phyloP scores from a whole-genome alignment of 768 basidiomycete species.

The Agaricus bisporus region DNA sequence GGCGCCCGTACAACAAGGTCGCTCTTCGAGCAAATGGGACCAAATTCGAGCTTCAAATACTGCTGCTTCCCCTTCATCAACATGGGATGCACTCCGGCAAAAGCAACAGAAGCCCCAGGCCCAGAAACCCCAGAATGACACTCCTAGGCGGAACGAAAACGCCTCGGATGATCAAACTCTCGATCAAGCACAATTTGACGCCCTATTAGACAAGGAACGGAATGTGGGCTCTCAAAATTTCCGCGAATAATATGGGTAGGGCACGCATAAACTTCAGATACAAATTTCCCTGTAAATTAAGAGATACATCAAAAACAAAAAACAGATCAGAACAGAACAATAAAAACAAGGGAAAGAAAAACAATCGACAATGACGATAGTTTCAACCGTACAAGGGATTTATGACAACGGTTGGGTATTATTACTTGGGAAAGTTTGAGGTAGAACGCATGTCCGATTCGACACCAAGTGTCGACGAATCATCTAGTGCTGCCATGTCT shows the following conservation, averaged over 20 bases:
- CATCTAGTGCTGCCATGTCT: neutral
- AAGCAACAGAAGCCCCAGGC: slow-evolving; percentile 17
- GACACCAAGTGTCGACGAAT: neutral
- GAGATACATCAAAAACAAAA: neutral
- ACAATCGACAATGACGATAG: neutral
- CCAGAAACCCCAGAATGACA: slow-evolving; percentile 11
- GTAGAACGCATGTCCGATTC: slow-evolving; percentile 10
- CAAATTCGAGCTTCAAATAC: slow-evolving; percentile 54
- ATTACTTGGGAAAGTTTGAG: neutral
- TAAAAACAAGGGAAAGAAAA: too few species aligned
- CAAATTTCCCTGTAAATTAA: slow-evolving; percentile 3
- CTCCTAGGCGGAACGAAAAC: slow-evolving; percentile 7
- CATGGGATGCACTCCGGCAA: slow-evolving; percentile 64
- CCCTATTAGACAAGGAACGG: slow-evolving; percentile 53
- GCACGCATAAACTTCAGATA: slow-evolving; percentile 6
- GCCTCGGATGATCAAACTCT: slow-evolving; percentile 25
- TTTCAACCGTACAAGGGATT: neutral
- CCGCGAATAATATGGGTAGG: slow-evolving; percentile 1
- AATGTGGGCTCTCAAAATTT: slow-evolving; percentile 21
- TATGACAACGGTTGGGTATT: neutral
- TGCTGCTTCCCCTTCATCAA: slow-evolving; percentile 37
- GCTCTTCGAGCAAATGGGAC: slow-evolving; percentile 48
- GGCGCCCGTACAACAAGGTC: slow-evolving; percentile 6
- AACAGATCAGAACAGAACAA: too few species aligned
- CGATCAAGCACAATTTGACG: slow-evolving; percentile 56